These are phyloP conservation scores for Imleria badia DNA, from an alignment of 768 basidiomycete genomes.

Conservation along the genomic window DNA sequence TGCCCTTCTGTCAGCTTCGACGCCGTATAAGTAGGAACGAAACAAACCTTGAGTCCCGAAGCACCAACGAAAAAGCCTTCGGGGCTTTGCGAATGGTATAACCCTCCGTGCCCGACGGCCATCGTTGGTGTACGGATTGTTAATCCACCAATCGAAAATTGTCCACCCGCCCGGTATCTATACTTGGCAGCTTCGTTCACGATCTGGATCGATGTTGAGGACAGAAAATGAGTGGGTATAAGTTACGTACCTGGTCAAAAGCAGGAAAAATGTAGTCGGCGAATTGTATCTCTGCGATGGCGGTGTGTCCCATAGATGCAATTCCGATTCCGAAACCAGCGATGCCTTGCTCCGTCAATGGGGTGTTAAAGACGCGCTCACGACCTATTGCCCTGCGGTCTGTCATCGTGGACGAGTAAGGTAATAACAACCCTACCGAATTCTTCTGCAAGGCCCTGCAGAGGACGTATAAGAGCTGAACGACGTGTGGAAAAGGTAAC, in stretches of 20 bases:
- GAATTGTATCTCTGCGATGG: slow-evolving; percentile 93
- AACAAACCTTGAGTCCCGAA: slow-evolving; percentile 75
- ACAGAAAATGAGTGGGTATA: neutral
- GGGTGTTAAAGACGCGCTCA: slow-evolving; percentile 95
- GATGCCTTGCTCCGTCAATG: slow-evolving; percentile 90
- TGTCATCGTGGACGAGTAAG: neutral
- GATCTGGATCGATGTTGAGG: slow-evolving; percentile 45
- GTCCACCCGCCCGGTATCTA: slow-evolving; percentile 85
- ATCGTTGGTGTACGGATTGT: slow-evolving; percentile 87
- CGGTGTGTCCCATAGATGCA: slow-evolving; percentile 90
- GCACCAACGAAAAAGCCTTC: slow-evolving; percentile 95
- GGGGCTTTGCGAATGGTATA: slow-evolving; percentile 95
- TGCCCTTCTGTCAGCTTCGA: neutral
- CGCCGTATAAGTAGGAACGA: neutral
- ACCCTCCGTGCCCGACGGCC: slow-evolving; percentile 89
- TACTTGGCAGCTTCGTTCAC: slow-evolving; percentile 96
- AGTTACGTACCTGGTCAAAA: slow-evolving; percentile 74
- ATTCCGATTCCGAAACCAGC: slow-evolving; percentile 93
- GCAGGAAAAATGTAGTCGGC: slow-evolving; percentile 92
- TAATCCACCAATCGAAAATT: slow-evolving; percentile 77
- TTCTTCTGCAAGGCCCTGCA: slow-evolving; percentile 85
- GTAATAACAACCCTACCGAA: slow-evolving; percentile 57
- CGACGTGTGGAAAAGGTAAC: slow-evolving; percentile 5
- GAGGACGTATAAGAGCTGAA: slow-evolving; percentile 1
- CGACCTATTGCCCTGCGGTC: slow-evolving; percentile 49